Evolutionary conservation across 208 protist genomes (phyloP).

Genomic region (Endotrypanum monterogeii): DNA sequence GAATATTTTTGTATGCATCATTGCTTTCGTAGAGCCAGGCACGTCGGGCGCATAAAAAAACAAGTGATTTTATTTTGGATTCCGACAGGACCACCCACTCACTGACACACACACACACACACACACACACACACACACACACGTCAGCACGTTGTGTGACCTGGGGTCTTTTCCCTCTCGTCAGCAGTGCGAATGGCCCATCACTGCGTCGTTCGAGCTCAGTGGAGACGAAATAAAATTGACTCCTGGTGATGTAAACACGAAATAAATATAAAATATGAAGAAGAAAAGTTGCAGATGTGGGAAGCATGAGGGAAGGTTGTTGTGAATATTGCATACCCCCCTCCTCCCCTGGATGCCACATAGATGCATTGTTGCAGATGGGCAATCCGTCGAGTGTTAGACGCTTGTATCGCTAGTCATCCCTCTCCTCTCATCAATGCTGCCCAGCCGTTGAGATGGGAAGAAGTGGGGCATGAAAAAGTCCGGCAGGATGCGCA

Average conservation of each 20-base stretch:
- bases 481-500: slow-evolving; percentile 71
- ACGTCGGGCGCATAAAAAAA: too few relatives aligned
- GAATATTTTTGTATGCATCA: too few relatives aligned
- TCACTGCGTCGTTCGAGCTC: too few relatives aligned
- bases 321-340: too few relatives aligned
- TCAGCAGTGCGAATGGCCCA: too few relatives aligned
- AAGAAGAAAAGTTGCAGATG: not conserved
- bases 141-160: not conserved
- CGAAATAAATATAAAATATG: not conserved
- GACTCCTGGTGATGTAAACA: too few relatives aligned
- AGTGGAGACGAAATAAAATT: too few relatives aligned
- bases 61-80: too few relatives aligned
- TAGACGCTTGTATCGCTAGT: not conserved
- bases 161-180: not conserved
- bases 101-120: slow-evolving; percentile 2
- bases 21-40: too few relatives aligned
- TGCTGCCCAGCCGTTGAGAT: not conserved
- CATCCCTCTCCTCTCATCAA: not conserved
- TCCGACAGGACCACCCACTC: too few relatives aligned
- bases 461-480: slow-evolving; percentile 41
- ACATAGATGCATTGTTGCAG: too few relatives aligned
- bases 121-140: not conserved
- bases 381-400: not conserved
- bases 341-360: too few relatives aligned
- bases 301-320: not conserved